phyloP scores from a whole-genome alignment of 1,284 basidiomycete genomes.

The Neolentinus lepideus region DNA sequence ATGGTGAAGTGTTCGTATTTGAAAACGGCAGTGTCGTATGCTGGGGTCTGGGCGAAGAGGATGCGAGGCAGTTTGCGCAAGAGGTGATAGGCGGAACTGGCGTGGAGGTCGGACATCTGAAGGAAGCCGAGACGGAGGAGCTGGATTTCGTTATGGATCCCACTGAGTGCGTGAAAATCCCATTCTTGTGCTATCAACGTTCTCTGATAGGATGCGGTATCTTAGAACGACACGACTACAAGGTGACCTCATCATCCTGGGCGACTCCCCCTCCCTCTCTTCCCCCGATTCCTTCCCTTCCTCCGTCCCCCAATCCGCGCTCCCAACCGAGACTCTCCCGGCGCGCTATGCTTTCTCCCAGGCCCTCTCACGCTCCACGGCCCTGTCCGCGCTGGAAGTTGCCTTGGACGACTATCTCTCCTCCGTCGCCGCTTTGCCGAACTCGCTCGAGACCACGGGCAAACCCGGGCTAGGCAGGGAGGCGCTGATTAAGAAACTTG shows the following conservation, averaged over 20 bases:
- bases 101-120: conserved; percentile 56
- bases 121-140: conserved; percentile 79
- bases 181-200: conserved; percentile 10
- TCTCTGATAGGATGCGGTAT: conserved; percentile 6
- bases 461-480: conserved; percentile 74
- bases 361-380: conserved; percentile 80
- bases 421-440: conserved; percentile 73
- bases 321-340: conserved; percentile 62
- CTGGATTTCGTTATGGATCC: conserved; percentile 88
- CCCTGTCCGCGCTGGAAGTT: conserved; percentile 77
- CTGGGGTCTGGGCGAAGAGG: conserved; percentile 83
- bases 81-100: conserved; percentile 53
- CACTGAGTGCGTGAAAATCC: conserved; percentile 52
- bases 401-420: conserved; percentile 77
- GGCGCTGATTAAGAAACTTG: conserved; percentile 83
- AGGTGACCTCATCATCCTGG: conserved; percentile 87
- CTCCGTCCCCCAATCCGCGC: conserved; percentile 37
- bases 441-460: conserved; percentile 68
- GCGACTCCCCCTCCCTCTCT: conserved; percentile 50
- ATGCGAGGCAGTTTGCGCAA: conserved; percentile 60
- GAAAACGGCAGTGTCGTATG: conserved; percentile 81
- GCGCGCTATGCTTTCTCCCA: conserved; percentile 88
- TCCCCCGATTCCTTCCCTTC: conserved; percentile 32
- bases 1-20: conserved; percentile 87
- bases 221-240: conserved; percentile 74